Evolutionary conservation across 176 grass and related monocot species (phyloP), one percentile per base, ranked within the genome.

Genomic region (Cocos nucifera): DNA sequence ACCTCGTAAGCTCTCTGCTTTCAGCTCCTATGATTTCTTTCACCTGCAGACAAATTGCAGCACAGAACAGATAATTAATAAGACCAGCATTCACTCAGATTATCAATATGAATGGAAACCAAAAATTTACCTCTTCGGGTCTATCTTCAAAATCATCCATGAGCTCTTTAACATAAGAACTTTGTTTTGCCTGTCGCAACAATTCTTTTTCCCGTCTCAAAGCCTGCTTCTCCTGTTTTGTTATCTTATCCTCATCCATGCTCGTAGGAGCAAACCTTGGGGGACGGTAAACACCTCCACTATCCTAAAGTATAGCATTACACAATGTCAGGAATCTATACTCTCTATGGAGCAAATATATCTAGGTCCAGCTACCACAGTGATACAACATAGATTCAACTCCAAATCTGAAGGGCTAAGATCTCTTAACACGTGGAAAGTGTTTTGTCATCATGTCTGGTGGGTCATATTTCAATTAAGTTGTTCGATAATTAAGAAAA

Each of bases 121-220:
- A 60, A 50, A 25, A n/a, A 72, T 62, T 70, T 67, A 98, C 94
- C 94, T 98, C 88, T 76, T 93, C 88, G n/a, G 94, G 87, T 54
- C 88, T 83, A 61, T 86, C 77, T 61, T 86, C 88, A 69, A 30
- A 74, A 20, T 56, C 76, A 64, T 90, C 82, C 35, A 89, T 86
- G 23, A 86, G 66, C 48, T 86, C 84, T 69, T 89, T 89, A 59
- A 92, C 19, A 50, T 78, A 92, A 66, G 81, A 72, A 80, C 75
- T 92, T 54, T 83, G 76, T 70, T 64, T 86, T 54, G 88, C 61
- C 72, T 69, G 75, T n/a, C 88, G 78, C 51, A 74, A 54, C 28
- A 98, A 50, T 71, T 63, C 66, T 76, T 83, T 83, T n/a, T 92
- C 77, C 71, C 58, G 88, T 79, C 93, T 86, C 64, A 77, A 68